Evolutionary conservation across 2,329 filamentous ascomycete genomes (phyloP), one percentile per base, ranked within the genome.

Genomic region (Venturia aucupariae): DNA sequence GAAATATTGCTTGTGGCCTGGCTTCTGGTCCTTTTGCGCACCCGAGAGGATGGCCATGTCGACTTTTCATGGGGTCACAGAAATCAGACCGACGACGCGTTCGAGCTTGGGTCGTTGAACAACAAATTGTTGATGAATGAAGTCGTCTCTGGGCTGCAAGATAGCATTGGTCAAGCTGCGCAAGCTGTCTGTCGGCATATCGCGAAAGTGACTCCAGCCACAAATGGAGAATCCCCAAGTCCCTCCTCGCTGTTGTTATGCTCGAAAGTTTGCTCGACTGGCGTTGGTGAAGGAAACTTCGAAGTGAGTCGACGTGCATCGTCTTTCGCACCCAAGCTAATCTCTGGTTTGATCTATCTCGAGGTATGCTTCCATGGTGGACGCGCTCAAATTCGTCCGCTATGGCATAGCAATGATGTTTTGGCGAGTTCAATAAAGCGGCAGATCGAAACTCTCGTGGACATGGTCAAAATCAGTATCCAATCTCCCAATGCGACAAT

Each of bases 11-110:
- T 80, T 13, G 55, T 76, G 42, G 74, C 79, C 48, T 81, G 79
- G 79, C 72, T 80, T 17, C 71, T 80, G 15, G 74, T 78, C 7
- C 75, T 81, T 8, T 64, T 79, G 64, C 73, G 78, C 13, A 78
- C 74, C 1, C 71, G 71, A 11, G 79, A 81, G 67, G 75, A 75
- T 19, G 70, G 70, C 42, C 70, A 73, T 19, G 67, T 74, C 13
- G 67, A 60, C 17, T 80, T 70, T 66, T 75, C 79, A 4, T 81
- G 78, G 78, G 67, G 71, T 3, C 76, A 76, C 35, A 68, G 65
- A 19, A 15, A 19, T 48, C 61, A 27, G 60, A 62, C 65, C 38
- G 65, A 69, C 38, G 65, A 69, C 64, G 66, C 22, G 11, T 48
- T 42, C 41, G 65, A 64, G 54, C 60, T 69, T 24, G 68, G 70